Evolutionary conservation across 2,329 filamentous ascomycete genomes (phyloP), one percentile per base, ranked within the genome.

Genomic region (Lachnellula occidentalis): DNA sequence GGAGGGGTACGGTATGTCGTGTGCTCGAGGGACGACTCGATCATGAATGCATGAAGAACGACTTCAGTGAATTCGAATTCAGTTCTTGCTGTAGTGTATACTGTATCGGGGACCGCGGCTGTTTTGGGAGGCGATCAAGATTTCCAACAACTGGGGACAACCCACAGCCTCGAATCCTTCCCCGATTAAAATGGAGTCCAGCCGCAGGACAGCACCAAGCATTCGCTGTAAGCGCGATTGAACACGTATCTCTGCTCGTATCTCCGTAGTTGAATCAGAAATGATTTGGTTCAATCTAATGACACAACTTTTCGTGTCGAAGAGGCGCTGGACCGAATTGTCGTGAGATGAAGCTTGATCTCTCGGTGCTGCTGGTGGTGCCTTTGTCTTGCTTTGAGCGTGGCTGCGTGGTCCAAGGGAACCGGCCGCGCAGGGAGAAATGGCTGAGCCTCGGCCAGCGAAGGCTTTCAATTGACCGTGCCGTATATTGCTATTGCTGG

Each of bases 1-100:
- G 15, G 27, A 22, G 43, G 46, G 15, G 49, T 22, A 19, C 34
- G 37, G 24, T 43, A 31, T 47, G 50, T 58, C 45, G 57, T 48
- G 53, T 55, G 54, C 53, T 55, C 48, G 47, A 55, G 43, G 24
- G 36, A 47, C 9, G 17, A n/a, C 41, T 50, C 12, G 2, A 41
- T 59, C 61, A 61, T 55, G 51, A 64, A 57, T 57, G 58, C 63
- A 65, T 65, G 53, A 59, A 57, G 54, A 45, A 43, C 41, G 36
- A 50, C 5, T 21, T 48, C 8, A 27, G 8, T 8, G 5, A 24
- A n/a, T n/a, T 24, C 21, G 34, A 41, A 48, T 42, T 43, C 6
- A 11, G 22, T 11, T 21, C 27, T 12, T 36, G 37, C 27, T 27
- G 41, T 45, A 22, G 21, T 34, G 31, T 41, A 21, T 50, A 34